These are phyloP conservation scores for Ruellia speciosa DNA, from an alignment of 305 asterid species.

Conservation along the genomic window DNA sequence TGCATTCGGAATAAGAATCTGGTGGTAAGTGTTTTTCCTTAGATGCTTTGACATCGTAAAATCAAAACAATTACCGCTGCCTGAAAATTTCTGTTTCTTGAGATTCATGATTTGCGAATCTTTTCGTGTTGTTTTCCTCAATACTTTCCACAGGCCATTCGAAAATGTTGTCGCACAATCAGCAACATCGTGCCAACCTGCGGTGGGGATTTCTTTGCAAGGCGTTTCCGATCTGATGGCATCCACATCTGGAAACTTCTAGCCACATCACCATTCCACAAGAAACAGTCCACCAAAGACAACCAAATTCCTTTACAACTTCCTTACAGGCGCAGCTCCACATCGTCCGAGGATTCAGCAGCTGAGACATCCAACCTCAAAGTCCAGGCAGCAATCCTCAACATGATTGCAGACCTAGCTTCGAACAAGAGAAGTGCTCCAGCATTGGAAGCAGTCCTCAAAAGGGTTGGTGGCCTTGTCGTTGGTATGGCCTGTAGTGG, in stretches of 20 bases:
- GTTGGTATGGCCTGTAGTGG: conserved; percentile 84
- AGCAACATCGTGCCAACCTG: conserved; percentile 52
- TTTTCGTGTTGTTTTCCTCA: too few relatives aligned
- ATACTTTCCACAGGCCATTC: conserved; percentile 45
- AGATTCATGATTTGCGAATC: neutral
- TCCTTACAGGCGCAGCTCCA: conserved; percentile 49
- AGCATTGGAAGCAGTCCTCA: conserved; percentile 54
- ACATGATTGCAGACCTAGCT: conserved; percentile 62
- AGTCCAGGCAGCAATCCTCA: conserved; percentile 66
- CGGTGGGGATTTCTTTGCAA: conserved; percentile 94
- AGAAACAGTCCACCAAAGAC: conserved; percentile 37
- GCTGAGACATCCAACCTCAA: conserved; percentile 66
- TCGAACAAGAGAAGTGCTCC: conserved; percentile 52
- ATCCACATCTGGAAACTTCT: conserved; percentile 80
- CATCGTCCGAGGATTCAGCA: conserved; percentile 41
- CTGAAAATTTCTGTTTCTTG: neutral
- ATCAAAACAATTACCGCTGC: conserved; percentile 4
- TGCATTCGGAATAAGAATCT: conserved; percentile 75
- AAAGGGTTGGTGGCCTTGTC: conserved; percentile 67
- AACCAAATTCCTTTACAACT: conserved; percentile 52
- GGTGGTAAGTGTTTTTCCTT: conserved; percentile 40
- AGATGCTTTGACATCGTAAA: conserved; percentile 14
- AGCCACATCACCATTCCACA: conserved; percentile 71
- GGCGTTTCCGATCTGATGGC: conserved; percentile 80
- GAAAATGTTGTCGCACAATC: conserved; percentile 55